Evolutionary conservation across 2,329 filamentous ascomycete species (phyloP).

Genomic region (Apiospora saccharicola): DNA sequence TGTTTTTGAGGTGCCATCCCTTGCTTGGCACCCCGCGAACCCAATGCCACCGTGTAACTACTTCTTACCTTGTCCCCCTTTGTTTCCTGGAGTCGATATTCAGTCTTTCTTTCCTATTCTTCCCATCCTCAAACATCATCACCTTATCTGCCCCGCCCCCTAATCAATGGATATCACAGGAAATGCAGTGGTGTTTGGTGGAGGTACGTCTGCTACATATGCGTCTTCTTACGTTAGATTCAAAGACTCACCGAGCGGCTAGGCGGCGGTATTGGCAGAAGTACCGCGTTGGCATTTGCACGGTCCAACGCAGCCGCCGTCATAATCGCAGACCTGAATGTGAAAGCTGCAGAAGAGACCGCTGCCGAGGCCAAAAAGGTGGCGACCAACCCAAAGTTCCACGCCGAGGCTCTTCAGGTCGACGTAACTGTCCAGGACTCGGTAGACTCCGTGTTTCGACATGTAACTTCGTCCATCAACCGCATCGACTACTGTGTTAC

Average conservation of each 20-base stretch:
- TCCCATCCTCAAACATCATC: background rate
- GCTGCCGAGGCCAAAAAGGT: slow-evolving; percentile 7
- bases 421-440: slow-evolving; percentile 25
- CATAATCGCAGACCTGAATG: slow-evolving; percentile 26
- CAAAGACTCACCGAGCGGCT: background rate
- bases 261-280: background rate
- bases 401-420: slow-evolving; percentile 15
- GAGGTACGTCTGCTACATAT: background rate
- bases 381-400: slow-evolving; percentile 11
- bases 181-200: background rate
- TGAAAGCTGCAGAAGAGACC: slow-evolving; percentile 22
- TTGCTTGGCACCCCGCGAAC: too few relatives aligned
- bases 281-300: background rate
- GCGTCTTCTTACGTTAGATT: background rate
- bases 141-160: background rate
- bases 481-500: slow-evolving; percentile 35
- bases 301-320: background rate
- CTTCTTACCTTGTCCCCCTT: too few relatives aligned
- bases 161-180: background rate
- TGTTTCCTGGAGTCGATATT: background rate
- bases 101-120: background rate
- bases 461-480: slow-evolving; percentile 24
- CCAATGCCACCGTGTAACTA: too few relatives aligned
- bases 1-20: too few relatives aligned
- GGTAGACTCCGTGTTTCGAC: background rate